Base-by-base conservation (phyloP, 1,284 basidiomycete species). In the Sanghuangporus baumii region DNA sequence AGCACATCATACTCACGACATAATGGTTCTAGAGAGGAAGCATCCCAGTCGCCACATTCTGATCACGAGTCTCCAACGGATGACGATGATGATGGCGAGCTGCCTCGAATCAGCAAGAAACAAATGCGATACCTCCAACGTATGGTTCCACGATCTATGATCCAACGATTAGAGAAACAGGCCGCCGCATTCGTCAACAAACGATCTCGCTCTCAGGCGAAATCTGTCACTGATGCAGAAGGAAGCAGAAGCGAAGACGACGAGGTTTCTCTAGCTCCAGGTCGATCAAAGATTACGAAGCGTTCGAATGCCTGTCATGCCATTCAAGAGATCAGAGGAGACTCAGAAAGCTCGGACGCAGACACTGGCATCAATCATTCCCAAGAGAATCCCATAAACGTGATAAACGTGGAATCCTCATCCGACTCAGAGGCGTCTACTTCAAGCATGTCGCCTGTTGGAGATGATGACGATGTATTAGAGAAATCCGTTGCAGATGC, bases 131-230 rank as follows among this genome's bases (percentile, higher is more conserved):
- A 67, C 16, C 70, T 84, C 41, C 69, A 61, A 26, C 76, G 71
- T 43, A 77, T 84, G 78, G 73, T 78, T 69, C 82, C 83, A 11
- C 69, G 68, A 14, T 73, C 72, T 57, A 81, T 84, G 80, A 69
- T 79, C 26, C 68, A 71, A 40, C 78, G 43, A 64, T 68, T 37
- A 37, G 18, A 36, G 52, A 52, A 60, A 31, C 62, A 67, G 48
- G 64, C 59, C 18, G 52, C 26, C 23, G 14, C n/a, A 36, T 16
- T 31, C 26, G 16, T 31, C 9, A 58, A 50, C n/a, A 31, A 23
- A 23, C 18, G 26, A 8, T 23, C 61, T 26, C 47, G 7, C 56
- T 54, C 18, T 57, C 60, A 40, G 66, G 65, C 34, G 69, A 66
- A 47, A 63, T 62, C 52, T 57, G 63, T 23, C 66, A 70, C 58